Evolutionary conservation across 192 early-diverging fungal genomes (phyloP).

Genomic region (Podila horticola): DNA sequence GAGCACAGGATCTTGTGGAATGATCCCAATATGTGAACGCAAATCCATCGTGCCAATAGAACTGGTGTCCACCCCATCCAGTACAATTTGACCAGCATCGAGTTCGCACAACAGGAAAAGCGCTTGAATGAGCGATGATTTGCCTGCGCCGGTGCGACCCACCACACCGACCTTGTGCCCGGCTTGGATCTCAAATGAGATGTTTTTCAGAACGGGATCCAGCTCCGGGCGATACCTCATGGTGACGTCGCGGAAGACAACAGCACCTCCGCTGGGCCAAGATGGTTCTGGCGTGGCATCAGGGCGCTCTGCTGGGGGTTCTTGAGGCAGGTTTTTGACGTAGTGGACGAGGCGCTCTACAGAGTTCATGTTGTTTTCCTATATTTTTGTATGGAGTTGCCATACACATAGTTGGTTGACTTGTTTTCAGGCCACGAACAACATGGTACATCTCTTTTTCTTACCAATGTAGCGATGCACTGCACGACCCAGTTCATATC

Average conservation of each 20-base stretch:
- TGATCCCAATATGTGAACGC: constrained; percentile 81
- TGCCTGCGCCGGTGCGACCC: constrained; percentile 89
- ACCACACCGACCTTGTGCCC: constrained; percentile 88
- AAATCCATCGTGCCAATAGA: constrained; percentile 78
- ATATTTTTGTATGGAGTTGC: no score
- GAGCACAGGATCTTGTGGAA: constrained; percentile 82
- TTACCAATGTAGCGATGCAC: constrained; percentile 73
- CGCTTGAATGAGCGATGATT: constrained; percentile 80
- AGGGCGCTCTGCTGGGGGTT: constrained; percentile 1
- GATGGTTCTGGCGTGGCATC: constrained; percentile 8
- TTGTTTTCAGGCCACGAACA: no score
- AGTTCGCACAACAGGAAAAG: constrained; percentile 81
- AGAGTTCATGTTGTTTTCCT: constrained; percentile 31
- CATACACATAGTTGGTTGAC: no score
- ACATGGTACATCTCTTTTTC: background rate
- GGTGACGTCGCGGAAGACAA: constrained; percentile 73
- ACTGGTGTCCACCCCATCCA: constrained; percentile 84
- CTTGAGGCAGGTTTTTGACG: constrained; percentile 6
- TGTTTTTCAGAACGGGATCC: constrained; percentile 74
- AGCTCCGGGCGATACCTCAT: constrained; percentile 78
- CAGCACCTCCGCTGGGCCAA: constrained; percentile 78
- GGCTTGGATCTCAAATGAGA: constrained; percentile 73
- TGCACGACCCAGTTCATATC: constrained; percentile 69
- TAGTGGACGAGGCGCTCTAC: constrained; percentile 14
- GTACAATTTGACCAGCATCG: constrained; percentile 69